Evolutionary conservation across 805 yeast species (phyloP), one percentile per base, ranked within the genome.

Genomic region (Lachancea thermotolerans): DNA sequence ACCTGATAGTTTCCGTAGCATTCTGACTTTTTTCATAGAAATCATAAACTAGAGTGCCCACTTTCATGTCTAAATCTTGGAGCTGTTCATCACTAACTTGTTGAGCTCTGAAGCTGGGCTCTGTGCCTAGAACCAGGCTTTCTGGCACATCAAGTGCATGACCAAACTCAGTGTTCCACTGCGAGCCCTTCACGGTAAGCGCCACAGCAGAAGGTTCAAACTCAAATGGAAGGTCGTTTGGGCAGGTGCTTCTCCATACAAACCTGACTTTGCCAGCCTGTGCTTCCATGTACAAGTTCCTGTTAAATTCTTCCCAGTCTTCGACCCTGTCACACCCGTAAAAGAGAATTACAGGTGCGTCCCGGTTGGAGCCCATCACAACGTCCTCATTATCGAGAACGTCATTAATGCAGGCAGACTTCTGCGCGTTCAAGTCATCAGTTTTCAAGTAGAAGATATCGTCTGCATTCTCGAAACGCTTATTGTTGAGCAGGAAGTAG

Each of bases 361-460:
- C 57, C 5, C 50, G 38, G 9, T 58, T 58, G 2, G 50, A 39
- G 0, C 95, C 95, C 39, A 86, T 70, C 0, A 83, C 67, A 46
- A 88, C 70, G 56, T 91, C 97, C 49, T 76, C 40, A 3, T 48
- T 47, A 38, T 58, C 62, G 1, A 51, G 39, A 8, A 53, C 28
- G 17, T 21, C 25, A 21, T 21, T 21, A 21, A 21, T 21, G 25
- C 25, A 21, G 25, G 7, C 25, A 4, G 21, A 21, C 7, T 53
- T 47, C 42, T 61, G 66, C 10, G 42, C 46, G 18, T 49, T 43
- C 5, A 59, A 54, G n/a, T 67, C 65, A 21, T 69, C 68, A 0
- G 87, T 76, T 59, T 83, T 82, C 46, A 93, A 69, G 2, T 96
- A 95, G 61, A 78, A 93, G 1, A 88, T 74, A 46, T 84, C 95